These are phyloP conservation scores for Laetiporus sulphureus DNA, from an alignment of 1,284 basidiomycete genomes.

Conservation along the genomic window DNA sequence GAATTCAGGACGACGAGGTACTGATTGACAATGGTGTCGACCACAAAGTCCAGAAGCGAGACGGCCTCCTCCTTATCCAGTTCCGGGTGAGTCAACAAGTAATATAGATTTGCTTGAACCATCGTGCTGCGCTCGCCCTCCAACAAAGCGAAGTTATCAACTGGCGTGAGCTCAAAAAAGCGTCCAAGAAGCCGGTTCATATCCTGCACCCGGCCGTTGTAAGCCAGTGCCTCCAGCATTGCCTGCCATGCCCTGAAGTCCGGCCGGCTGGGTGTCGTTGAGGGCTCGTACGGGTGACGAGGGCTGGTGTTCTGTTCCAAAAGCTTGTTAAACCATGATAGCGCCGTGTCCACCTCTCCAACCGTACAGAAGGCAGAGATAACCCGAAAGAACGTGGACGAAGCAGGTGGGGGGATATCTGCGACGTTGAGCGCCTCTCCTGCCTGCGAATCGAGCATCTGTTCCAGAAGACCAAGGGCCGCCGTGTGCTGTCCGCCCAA, in stretches of 20 bases:
- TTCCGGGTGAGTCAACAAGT: slow-evolving; percentile 24
- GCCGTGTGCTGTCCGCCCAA: slow-evolving; percentile 53
- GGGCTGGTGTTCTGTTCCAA: slow-evolving; percentile 36
- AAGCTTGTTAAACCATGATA: slow-evolving; percentile 67
- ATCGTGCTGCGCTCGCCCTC: slow-evolving; percentile 27
- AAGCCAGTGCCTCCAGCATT: slow-evolving; percentile 49
- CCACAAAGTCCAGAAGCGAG: slow-evolving; percentile 24
- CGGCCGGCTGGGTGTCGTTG: slow-evolving; percentile 42
- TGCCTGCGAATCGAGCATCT: slow-evolving; percentile 57
- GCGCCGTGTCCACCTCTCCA: slow-evolving; percentile 59
- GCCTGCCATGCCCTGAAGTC: slow-evolving; percentile 41
- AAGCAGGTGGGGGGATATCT: slow-evolving; percentile 51
- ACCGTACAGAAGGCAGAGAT: slow-evolving; percentile 60
- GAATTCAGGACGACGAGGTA: too few species aligned
- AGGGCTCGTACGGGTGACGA: slow-evolving; percentile 31
- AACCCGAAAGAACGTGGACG: slow-evolving; percentile 59
- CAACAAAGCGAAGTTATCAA: slow-evolving; percentile 31
- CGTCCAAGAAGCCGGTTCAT: slow-evolving; percentile 46
- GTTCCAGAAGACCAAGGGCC: slow-evolving; percentile 65
- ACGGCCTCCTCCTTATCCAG: slow-evolving; percentile 15
- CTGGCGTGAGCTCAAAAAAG: slow-evolving; percentile 27
- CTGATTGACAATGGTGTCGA: slow-evolving; percentile 9
- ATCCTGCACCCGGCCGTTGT: slow-evolving; percentile 40
- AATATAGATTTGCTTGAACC: slow-evolving; percentile 34
- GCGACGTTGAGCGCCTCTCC: slow-evolving; percentile 28